Evolutionary conservation across 352 stramenopile genomes (phyloP), one percentile per base, ranked within the genome.

Genomic region (Blastocystis sp.): DNA sequence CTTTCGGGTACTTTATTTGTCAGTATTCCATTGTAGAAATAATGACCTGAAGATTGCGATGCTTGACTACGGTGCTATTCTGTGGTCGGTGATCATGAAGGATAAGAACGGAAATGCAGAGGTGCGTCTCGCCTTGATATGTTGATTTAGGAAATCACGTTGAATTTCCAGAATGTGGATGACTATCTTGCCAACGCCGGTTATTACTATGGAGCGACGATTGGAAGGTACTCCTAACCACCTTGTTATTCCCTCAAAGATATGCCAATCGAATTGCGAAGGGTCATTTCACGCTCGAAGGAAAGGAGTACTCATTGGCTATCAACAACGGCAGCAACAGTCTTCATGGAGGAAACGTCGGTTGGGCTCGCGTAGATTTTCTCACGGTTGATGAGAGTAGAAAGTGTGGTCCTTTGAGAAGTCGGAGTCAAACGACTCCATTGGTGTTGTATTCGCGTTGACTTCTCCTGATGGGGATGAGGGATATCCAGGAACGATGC

Each of bases 401-500:
- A 76, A 73, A 40, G 51, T 85, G 40, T 85, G 63, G 57, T 9
- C 36, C 6, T 76, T 72, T 44, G 42, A 85, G 40, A 61, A 85
- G 40, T 49, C 27, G 24, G 81, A 57, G 84, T 87, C 64, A 27
- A 18, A 32, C 6, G 32, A 34, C 27, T 38, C 38, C 2, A 42
- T 75, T 24, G 75, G 75, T 40, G 75, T 85, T 29, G 40, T 54
- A 14, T 59, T 75, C 29, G 32, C 75, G 21, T 57, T 72, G 21
- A 36, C 51, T 11, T 85, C 75, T 57, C 57, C 75, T 44, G 75
- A 85, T 56, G 75, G 75, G 9, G 75, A 85, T 46, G 75, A 85
- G 51, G 53, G 53, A 16, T 85, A 85, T 61, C 87, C 87, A 32
- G 87, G 87, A 46, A 44, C 77, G 40, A 27, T 88, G 24, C 61